Conservation (phyloP, 139 green algal genomes). For the Bryopsis sp. region DNA sequence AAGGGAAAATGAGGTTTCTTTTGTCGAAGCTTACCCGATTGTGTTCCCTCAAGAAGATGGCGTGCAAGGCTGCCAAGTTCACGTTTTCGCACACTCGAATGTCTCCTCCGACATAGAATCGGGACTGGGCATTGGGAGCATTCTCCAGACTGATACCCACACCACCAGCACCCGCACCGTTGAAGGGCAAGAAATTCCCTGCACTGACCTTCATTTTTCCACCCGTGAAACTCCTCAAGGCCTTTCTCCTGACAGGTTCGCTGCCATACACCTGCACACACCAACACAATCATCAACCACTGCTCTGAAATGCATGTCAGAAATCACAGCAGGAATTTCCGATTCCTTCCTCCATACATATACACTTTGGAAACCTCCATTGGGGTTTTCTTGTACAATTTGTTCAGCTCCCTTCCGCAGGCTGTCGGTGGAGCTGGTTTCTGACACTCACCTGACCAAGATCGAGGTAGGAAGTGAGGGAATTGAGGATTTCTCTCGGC, state of each 20-base stretch:
- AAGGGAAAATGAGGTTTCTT: too few species aligned
- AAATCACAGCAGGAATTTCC: too few species aligned
- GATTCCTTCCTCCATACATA: too few species aligned
- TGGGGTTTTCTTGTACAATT: too few species aligned
- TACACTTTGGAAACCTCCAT: too few species aligned
- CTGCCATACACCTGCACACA: slow-evolving; percentile 11
- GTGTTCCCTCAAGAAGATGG: slow-evolving; percentile 10
- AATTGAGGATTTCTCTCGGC: not conserved
- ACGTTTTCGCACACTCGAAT: not conserved
- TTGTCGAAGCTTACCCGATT: slow-evolving; percentile 4
- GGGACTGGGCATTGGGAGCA: not conserved
- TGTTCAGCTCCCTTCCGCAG: too few species aligned
- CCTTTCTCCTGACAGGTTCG: not conserved
- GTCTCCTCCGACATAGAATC: slow-evolving; percentile 10
- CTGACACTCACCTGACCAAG: slow-evolving; percentile 11
- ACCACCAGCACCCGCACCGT: slow-evolving; percentile 2
- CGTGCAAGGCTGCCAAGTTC: not conserved
- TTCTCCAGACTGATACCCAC: slow-evolving; percentile 4
- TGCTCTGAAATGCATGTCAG: not conserved
- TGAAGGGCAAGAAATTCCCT: slow-evolving; percentile 1
- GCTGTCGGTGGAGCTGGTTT: too few species aligned
- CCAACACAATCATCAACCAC: not conserved
- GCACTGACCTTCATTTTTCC: not conserved
- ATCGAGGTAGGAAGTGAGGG: slow-evolving; percentile 3
- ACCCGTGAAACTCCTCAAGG: not conserved